Conservation (phyloP, 2,329 filamentous ascomycete genomes). For the Clarireedia homoeocarpa region DNA sequence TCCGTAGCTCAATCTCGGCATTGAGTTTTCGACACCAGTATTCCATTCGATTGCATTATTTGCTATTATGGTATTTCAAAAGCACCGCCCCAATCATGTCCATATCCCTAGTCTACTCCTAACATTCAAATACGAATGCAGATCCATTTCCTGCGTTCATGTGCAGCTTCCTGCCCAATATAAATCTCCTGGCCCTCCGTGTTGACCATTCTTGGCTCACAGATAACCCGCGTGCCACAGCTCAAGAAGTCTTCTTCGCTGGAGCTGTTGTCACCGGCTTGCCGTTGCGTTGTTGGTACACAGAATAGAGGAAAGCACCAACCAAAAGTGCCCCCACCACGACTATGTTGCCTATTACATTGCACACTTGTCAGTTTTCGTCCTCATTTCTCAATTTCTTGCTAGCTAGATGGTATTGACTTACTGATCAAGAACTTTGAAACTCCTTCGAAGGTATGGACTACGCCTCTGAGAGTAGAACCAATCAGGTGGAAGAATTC, state of each 20-base stretch:
- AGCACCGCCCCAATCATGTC: neutral
- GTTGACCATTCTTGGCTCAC: neutral
- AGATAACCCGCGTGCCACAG: neutral
- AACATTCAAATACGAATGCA: neutral
- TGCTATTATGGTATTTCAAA: neutral
- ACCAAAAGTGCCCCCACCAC: constrained; percentile 20
- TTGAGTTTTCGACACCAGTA: neutral
- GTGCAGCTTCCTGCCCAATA: neutral
- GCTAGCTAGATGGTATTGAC: constrained; percentile 3
- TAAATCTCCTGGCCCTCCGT: neutral
- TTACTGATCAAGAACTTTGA: constrained; percentile 27
- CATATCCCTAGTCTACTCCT: neutral
- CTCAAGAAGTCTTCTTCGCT: constrained; percentile 5
- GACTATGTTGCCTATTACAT: constrained; percentile 22
- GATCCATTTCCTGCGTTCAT: neutral
- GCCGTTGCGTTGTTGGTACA: constrained; percentile 22
- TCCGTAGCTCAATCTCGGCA: neutral
- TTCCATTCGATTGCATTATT: neutral
- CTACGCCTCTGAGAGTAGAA: constrained; percentile 20
- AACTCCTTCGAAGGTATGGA: constrained; percentile 25
- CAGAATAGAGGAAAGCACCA: constrained; percentile 18
- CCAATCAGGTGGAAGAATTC: constrained; percentile 19
- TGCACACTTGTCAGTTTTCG: neutral
- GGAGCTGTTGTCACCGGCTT: constrained; percentile 2
- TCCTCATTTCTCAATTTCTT: neutral